phyloP scores from a whole-genome alignment of 129 eudicot species.

The Oenanthe sinensis region DNA sequence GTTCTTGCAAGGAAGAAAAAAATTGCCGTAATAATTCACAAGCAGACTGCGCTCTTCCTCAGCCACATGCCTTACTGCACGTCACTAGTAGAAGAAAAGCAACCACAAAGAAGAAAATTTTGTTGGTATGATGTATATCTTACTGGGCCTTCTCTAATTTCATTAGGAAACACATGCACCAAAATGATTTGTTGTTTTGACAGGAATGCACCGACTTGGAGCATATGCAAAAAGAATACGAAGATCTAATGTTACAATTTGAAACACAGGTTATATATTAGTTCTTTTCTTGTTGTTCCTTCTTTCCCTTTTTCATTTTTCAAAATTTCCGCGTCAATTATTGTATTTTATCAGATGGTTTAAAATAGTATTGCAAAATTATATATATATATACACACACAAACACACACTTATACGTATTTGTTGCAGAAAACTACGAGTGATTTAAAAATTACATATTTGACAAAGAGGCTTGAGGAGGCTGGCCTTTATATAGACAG shows the following conservation, averaged over 20 bases:
- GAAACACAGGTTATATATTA: slow-evolving; percentile 56
- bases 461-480: slow-evolving; percentile 53
- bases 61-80: slow-evolving; percentile 56
- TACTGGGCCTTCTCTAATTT: slow-evolving; percentile 17
- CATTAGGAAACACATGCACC: slow-evolving; percentile 3
- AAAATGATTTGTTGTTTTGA: slow-evolving; percentile 14
- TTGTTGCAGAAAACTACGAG: slow-evolving; percentile 48
- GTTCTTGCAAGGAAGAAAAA: slow-evolving; percentile 29
- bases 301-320: neutral
- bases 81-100: slow-evolving; percentile 80
- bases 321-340: neutral
- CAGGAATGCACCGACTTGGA: slow-evolving; percentile 64
- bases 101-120: slow-evolving; percentile 45
- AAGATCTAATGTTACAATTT: slow-evolving; percentile 45
- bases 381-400: neutral
- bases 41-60: slow-evolving; percentile 51
- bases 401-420: neutral
- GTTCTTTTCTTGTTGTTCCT: slow-evolving; percentile 9
- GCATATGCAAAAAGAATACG: slow-evolving; percentile 60
- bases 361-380: neutral
- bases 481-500: slow-evolving; percentile 21
- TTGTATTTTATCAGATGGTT: neutral
- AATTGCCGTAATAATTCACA: slow-evolving; percentile 10
- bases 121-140: slow-evolving; percentile 29
- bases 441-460: slow-evolving; percentile 51